Percentiles rank a stretch among this genome's conserved stretches.
phyloP scores from a whole-genome alignment of 2,329 filamentous ascomycete genomes.

The Monilinia polystroma region DNA sequence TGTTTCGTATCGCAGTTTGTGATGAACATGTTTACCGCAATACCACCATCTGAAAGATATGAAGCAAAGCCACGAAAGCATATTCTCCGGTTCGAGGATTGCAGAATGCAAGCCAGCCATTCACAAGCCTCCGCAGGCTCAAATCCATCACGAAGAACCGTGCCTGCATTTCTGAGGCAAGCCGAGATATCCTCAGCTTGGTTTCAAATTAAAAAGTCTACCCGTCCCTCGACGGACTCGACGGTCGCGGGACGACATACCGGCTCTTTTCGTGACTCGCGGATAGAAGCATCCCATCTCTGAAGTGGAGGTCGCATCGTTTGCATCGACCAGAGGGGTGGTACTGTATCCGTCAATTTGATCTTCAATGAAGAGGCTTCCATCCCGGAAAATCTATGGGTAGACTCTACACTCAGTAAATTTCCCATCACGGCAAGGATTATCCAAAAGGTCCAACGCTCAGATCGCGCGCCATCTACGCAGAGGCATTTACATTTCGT shows the following conservation, averaged over 20 bases:
- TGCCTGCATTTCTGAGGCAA: slow-evolving; percentile 29
- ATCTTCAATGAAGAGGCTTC: neutral
- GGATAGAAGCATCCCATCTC: slow-evolving; percentile 2
- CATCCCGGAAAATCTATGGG: neutral
- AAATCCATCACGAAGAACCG: slow-evolving; percentile 6
- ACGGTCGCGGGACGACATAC: neutral
- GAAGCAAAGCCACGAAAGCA: slow-evolving; percentile 16
- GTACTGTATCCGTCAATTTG: slow-evolving; percentile 1
- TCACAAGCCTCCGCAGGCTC: slow-evolving; percentile 2
- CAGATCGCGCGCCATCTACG: slow-evolving; percentile 15
- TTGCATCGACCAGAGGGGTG: slow-evolving; percentile 4
- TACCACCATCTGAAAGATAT: slow-evolving; percentile 6
- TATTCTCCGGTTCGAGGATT: neutral
- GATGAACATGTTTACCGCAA: slow-evolving; percentile 29
- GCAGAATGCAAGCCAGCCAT: slow-evolving; percentile 3
- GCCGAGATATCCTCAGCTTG: slow-evolving; percentile 33
- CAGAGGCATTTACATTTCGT: slow-evolving; percentile 13
- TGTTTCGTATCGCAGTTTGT: slow-evolving; percentile 25
- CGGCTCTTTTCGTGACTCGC: slow-evolving; percentile 12
- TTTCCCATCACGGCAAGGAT: slow-evolving; percentile 17
- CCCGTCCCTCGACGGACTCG: slow-evolving; percentile 3
- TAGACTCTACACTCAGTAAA: slow-evolving; percentile 12
- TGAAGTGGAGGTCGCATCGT: neutral
- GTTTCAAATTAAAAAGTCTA: slow-evolving; percentile 32
- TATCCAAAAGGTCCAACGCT: slow-evolving; percentile 3